These are phyloP conservation scores for Closterium sp. DNA, from an alignment of 139 green algal genomes.

Conservation along the genomic window DNA sequence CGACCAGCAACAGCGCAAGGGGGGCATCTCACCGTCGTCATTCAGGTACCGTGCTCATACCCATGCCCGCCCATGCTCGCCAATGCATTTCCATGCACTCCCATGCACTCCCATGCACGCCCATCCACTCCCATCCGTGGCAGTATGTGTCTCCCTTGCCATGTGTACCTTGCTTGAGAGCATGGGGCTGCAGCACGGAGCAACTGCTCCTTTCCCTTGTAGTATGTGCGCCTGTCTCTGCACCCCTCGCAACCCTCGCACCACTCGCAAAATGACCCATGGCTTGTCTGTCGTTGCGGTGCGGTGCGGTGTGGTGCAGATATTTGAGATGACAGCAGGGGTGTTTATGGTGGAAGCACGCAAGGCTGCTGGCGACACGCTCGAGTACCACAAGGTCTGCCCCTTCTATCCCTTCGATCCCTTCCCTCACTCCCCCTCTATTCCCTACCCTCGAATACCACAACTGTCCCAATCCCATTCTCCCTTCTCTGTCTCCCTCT, in stretches of 20 bases:
- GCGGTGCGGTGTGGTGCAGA: background rate
- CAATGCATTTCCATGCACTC: no score
- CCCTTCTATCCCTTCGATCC: background rate
- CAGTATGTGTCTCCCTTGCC: no score
- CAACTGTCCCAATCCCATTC: background rate
- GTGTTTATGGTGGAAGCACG: conserved; percentile 49
- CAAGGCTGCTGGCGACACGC: conserved; percentile 31
- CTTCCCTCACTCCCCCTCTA: no score
- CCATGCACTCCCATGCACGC: no score
- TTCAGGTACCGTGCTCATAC: background rate
- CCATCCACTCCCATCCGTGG: no score
- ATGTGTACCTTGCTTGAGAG: no score
- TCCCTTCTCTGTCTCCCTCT: no score
- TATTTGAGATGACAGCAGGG: conserved; percentile 32
- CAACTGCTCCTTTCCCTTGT: background rate
- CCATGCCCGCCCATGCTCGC: background rate
- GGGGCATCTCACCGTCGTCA: background rate
- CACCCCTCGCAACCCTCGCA: background rate
- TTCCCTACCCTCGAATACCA: no score
- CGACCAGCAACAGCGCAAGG: background rate
- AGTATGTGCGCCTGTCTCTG: background rate
- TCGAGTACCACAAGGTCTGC: conserved; percentile 50
- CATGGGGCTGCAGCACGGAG: no score
- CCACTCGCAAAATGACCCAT: background rate
- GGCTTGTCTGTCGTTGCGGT: background rate